A percentile compares a stretch with the other conserved stretches of the same genome.
Conservation (phyloP, 2,329 filamentous ascomycete genomes). For the Myriosclerotinia duriaeana region DNA sequence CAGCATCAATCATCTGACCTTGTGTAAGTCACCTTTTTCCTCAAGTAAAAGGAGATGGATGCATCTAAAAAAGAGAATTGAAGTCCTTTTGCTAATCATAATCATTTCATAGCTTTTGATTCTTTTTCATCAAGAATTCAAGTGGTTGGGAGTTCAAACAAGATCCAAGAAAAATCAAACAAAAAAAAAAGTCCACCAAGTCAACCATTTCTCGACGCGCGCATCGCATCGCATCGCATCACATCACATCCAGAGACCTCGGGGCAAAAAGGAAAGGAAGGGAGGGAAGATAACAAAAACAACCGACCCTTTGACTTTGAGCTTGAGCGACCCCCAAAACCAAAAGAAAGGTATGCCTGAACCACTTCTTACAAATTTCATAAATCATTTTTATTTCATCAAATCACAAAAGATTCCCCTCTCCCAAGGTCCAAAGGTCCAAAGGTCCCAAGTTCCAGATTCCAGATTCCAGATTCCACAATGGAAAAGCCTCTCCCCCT, state of each 20-base stretch:
- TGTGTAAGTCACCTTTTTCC: not conserved
- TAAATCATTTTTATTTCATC: not conserved
- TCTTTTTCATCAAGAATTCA: no score
- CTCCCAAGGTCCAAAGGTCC: not conserved
- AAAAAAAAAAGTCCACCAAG: no score
- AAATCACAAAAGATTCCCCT: not conserved
- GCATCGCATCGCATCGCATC: no score
- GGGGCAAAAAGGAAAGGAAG: not conserved
- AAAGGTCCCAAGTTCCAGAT: not conserved
- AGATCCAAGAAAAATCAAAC: no score
- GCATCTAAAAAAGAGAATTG: no score
- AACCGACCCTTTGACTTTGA: not conserved
- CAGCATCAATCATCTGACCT: no score
- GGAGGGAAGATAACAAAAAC: not conserved
- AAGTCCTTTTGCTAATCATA: no score
- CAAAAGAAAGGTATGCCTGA: slow-evolving; percentile 19
- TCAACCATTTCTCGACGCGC: no score
- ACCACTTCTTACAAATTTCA: slow-evolving; percentile 16
- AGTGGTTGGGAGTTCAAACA: no score
- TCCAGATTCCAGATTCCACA: slow-evolving; percentile 9
- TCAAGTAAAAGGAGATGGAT: no score
- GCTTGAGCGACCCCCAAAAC: not conserved
- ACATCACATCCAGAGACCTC: no score
- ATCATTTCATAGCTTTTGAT: no score
- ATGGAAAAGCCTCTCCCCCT: not conserved